Base-by-base conservation (phyloP, 2,329 filamentous ascomycete species). In the Aspergillus fumigatus region DNA sequence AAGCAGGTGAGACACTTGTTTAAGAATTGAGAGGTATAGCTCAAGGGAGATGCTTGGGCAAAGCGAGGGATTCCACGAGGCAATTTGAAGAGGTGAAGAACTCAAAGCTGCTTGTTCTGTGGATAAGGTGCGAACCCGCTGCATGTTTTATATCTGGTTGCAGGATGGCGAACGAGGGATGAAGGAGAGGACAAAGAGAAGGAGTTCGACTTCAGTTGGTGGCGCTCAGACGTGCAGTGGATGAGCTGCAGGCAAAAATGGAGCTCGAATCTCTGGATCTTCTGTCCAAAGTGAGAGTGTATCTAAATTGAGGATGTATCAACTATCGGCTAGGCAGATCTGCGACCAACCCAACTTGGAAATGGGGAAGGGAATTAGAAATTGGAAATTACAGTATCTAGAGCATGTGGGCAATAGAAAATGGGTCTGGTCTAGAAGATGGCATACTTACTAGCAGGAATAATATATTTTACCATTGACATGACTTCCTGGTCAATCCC, bases 131-230 rank as follows among this genome's bases (percentile, higher is more conserved):
- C 61, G 68, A 68, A 62, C 57, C 64, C 59, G 62, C 57, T 65
- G 63, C 65, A 70, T 70, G 68, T 68, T 66, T 73, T 73, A 73
- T 73, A 73, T 71, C 65, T 67, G 51, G 50, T 61, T 54, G 59
- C 61, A 58, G 59, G 62, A 59, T 50, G 48, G 54, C 55, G 62
- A 67, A 61, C 60, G 61, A 66, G 61, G 63, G 55, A 56, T 50
- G 48, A 54, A 58, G 41, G 54, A 47, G 49, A 51, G 57, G 51
- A 55, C 50, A 52, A 19, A 41, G 49, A 47, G 50, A 38, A 52
- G 26, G 47, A 40, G 48, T 45, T 27, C 23, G n/a, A 17, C 4
- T 45, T 48, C n/a, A 55, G 50, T 19, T 19, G 19, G 51, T 59
- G 62, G 59, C 61, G 61, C 59, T 61, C 62, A 60, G 60, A 62